Conservation (phyloP, 176 grass and related monocot species). For the Eleusine indica region DNA sequence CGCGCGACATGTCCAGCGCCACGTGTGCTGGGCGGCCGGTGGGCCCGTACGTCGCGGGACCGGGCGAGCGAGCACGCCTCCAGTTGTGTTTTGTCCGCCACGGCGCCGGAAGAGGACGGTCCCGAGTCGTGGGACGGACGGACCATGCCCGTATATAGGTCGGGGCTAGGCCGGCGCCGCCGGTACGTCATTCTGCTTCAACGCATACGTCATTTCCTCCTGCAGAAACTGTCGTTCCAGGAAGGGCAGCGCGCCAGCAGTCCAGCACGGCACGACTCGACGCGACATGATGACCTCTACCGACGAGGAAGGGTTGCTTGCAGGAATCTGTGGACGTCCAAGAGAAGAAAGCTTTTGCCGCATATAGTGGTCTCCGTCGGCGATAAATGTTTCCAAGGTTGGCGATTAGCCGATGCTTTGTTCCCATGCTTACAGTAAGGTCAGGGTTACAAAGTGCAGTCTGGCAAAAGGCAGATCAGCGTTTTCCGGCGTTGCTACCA, state of each 20-base stretch:
- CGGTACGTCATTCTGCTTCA: neutral
- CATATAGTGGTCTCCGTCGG: no score
- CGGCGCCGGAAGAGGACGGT: neutral
- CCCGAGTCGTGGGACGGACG: neutral
- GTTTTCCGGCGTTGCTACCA: no score
- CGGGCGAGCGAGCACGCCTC: neutral
- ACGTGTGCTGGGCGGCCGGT: slow-evolving; percentile 32
- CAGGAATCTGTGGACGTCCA: neutral
- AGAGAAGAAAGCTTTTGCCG: neutral
- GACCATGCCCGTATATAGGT: neutral
- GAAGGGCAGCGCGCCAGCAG: no score
- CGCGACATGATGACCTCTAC: neutral
- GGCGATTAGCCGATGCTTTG: no score
- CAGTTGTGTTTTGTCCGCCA: neutral
- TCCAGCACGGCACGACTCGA: neutral
- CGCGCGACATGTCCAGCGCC: slow-evolving; percentile 20
- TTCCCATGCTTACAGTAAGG: no score
- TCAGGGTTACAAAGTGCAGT: no score
- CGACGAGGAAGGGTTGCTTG: neutral
- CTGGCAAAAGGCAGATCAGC: no score
- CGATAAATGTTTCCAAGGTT: no score
- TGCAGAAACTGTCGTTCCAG: neutral
- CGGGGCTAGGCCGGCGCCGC: neutral
- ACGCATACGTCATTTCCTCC: neutral
- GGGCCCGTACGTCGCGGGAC: neutral